Base-by-base conservation (phyloP, 2,329 filamentous ascomycete genomes). In the Ceratocystis diversiconidia region DNA sequence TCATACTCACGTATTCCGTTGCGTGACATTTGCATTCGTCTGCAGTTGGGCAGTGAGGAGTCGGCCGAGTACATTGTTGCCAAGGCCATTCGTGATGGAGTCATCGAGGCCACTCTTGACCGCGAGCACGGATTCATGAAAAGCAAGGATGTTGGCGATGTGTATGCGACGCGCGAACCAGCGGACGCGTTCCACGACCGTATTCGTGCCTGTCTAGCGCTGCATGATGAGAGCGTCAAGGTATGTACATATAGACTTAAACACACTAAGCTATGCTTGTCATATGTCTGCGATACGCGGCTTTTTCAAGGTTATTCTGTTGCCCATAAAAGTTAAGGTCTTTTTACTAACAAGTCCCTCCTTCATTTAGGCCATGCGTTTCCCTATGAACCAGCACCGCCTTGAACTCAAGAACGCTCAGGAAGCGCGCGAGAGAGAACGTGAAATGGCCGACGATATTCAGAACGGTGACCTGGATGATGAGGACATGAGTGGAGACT, bases 41-140 rank as follows among this genome's bases (percentile, higher is more conserved):
- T 99, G 62, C 91, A 95, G 63, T 81, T 99, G 8, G 90, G 94
- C 70, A 95, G 89, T 71, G 94, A 99, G 75, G 94, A 99, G 80
- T 96, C 90, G 52, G 94, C 94, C 10, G 94, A 99, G 78, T 99
- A 99, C 76, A 99, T 99, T 74, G 94, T 97, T 44, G 94, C 94
- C 70, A 99, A 99, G 81, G 94, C 94, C 1, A 99, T 99, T 71
- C 85, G 94, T 22, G 94, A 99, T 72, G 94, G 94, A 67, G 94
- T 97, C 65, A 97, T 97, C 67, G 92, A 97, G 80, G 92, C 92
- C 43, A 92, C 88, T 1, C 79, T 97, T 68, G 92, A 99, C 74
- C 89, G 95, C 69, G 92, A 97, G 80, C 86, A 87, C 69, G 94
- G 94, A 0, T 97, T 90, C 78, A 96, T 97, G 91, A 95, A 96